Conservation (phyloP, 352 stramenopile species). For the Achlya hypogyna region DNA sequence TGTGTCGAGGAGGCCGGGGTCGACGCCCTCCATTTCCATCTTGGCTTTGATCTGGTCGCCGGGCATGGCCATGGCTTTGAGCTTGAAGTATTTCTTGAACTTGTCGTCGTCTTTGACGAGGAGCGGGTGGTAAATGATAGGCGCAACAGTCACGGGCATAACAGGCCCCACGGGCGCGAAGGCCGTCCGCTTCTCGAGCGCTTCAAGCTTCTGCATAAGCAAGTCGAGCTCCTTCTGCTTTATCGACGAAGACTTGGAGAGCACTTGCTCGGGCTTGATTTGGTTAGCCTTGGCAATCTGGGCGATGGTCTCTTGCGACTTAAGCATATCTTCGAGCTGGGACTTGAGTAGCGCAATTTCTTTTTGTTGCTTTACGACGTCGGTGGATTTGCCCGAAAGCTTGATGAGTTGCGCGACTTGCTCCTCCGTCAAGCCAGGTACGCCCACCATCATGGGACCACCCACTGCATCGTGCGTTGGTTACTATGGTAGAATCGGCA, state of each 20-base stretch:
- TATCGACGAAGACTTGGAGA: slow-evolving; percentile 30
- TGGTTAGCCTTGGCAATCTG: slow-evolving; percentile 22
- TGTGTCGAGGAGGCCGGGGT: slow-evolving; percentile 48
- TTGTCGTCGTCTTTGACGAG: slow-evolving; percentile 60
- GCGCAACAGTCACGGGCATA: slow-evolving; percentile 13
- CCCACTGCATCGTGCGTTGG: background rate
- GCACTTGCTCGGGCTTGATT: slow-evolving; percentile 24
- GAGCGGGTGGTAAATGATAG: slow-evolving; percentile 41
- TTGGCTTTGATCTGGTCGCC: slow-evolving; percentile 71
- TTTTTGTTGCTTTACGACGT: slow-evolving; percentile 16
- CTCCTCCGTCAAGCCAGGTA: slow-evolving; percentile 27
- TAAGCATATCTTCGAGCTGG: slow-evolving; percentile 20
- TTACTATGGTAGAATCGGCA: no score
- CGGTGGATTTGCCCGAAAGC: slow-evolving; percentile 18
- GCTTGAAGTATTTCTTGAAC: slow-evolving; percentile 77
- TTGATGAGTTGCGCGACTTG: slow-evolving; percentile 72
- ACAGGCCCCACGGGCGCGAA: background rate
- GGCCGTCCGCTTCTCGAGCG: slow-evolving; percentile 52
- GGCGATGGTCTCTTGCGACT: slow-evolving; percentile 18
- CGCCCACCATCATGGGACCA: background rate
- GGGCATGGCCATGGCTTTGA: slow-evolving; percentile 71
- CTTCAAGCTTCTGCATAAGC: slow-evolving; percentile 58
- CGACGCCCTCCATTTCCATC: slow-evolving; percentile 65
- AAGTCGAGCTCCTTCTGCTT: slow-evolving; percentile 71
- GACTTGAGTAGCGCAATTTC: slow-evolving; percentile 10